Evolutionary conservation across 176 grass and related monocot genomes (phyloP), one percentile per base, ranked within the genome.

Genomic region (Paspalum notatum): DNA sequence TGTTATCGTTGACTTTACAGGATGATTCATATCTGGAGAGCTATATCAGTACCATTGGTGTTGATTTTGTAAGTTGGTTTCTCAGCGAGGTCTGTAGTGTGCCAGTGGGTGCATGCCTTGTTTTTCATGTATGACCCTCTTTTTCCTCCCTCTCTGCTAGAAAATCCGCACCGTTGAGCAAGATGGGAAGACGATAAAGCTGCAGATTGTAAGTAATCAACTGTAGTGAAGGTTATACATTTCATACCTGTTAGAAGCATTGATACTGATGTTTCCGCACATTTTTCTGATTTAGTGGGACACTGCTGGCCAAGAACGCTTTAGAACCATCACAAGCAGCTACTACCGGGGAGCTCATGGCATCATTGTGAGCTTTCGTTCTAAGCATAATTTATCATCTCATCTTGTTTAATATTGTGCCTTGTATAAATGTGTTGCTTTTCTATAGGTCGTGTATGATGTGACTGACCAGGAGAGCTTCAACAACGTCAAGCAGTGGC

Each of bases 151-250:
- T 42, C 11, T 37, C 51, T 77, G 20, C 51, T 66, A 94, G 92
- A 94, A 94, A 94, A 94, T 94, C 43, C 92, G 89, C 17, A 94
- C 92, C 0, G 83, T 94, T 15, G 89, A 94, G 76, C 92, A 91
- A 85, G 92, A 94, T 89, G 92, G 80, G 76, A 94, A 94, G 83
- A 94, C 92, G 6, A 94, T 94, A 83, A 94, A 94, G 60, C 89
- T 94, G 51, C 92, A 94, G 84, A 91, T 94, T 41, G 92, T 94
- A 84, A 88, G 89, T 83, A 56, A 72, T 7, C 13, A 1, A 3
- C 68, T 64, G 10, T 60, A 65, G 20, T 58, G 16, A 58, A 57
- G 51, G 44, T 3, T 63, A 6, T 79, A 66, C 37, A 75, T 17
- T 69, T 8, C 3, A 24, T 73, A 15, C 7, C 18, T 24, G 11